Conservation (phyloP, 805 yeast species). For the Cyberlindnera amylophila region DNA sequence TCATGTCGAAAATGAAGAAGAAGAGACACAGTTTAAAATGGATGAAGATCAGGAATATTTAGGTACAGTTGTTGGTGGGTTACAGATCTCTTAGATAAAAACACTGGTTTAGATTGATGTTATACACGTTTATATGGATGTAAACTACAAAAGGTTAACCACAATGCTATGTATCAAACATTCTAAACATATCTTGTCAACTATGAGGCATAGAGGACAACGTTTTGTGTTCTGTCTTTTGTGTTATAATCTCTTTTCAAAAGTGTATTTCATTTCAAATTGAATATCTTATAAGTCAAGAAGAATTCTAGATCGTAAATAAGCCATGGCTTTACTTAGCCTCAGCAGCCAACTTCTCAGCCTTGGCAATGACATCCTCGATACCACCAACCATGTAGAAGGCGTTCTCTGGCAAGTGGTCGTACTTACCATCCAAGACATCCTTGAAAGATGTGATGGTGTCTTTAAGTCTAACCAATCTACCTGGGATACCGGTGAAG, state of each 20-base stretch:
- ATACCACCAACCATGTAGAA: conserved; percentile 99
- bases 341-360: conserved; percentile 97
- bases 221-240: too few relatives aligned
- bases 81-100: too few relatives aligned
- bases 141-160: too few relatives aligned
- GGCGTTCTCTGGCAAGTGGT: conserved; percentile 97
- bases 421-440: conserved; percentile 97
- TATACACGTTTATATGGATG: too few relatives aligned
- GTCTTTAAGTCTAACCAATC: conserved; percentile 93
- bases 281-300: conserved; percentile 10
- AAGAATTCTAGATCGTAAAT: conserved; percentile 7
- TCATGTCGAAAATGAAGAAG: conserved; percentile 24
- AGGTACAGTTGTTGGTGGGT: not conserved
- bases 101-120: too few relatives aligned
- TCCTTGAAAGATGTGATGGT: conserved; percentile 93
- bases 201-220: too few relatives aligned
- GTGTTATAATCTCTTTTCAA: conserved; percentile 4
- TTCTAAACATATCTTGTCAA: too few relatives aligned
- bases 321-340: conserved; percentile 45
- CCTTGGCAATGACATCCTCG: conserved; percentile 97
- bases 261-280: conserved; percentile 6
- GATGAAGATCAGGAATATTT: conserved; percentile 22
- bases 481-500: conserved; percentile 99
- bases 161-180: too few relatives aligned
- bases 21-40: conserved; percentile 37